Percentiles rank a stretch among this genome's conserved stretches.
phyloP scores from a whole-genome alignment of 2,329 filamentous ascomycete species.

The Fusarium mundagurra region DNA sequence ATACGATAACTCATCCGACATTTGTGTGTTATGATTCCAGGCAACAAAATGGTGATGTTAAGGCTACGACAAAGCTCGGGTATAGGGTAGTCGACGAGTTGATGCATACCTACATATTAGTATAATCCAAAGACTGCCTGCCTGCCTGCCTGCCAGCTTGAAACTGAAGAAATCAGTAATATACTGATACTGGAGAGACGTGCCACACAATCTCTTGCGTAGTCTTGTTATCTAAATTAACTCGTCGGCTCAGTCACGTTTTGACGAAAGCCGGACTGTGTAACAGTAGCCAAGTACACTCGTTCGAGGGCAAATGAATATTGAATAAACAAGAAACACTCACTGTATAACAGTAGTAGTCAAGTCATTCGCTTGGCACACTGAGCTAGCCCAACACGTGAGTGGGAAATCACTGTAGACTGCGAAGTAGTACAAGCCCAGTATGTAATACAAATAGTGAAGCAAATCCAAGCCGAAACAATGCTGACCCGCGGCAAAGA shows the following conservation, averaged over 20 bases:
- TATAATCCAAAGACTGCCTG: neutral
- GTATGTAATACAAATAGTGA: neutral
- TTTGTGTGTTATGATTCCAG: neutral
- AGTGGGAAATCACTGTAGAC: neutral
- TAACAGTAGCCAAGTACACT: neutral
- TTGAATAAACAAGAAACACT: neutral
- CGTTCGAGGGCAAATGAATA: neutral
- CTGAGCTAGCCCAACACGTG: neutral
- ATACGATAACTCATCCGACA: neutral
- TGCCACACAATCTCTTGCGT: neutral
- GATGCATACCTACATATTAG: neutral
- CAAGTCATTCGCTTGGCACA: neutral
- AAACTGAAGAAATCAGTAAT: neutral
- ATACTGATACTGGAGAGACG: neutral
- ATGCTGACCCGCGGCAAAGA: slow-evolving; percentile 33
- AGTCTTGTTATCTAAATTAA: neutral
- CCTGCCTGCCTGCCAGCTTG: neutral
- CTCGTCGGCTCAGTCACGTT: neutral
- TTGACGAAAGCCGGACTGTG: neutral
- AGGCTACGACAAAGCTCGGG: no score
- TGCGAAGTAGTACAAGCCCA: neutral
- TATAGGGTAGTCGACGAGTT: neutral
- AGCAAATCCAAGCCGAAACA: slow-evolving; percentile 38
- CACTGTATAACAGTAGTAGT: neutral
- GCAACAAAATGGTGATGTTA: neutral